These are phyloP conservation scores for Saposhnikovia divaricata DNA, from an alignment of 129 eudicot genomes.

Conservation along the genomic window DNA sequence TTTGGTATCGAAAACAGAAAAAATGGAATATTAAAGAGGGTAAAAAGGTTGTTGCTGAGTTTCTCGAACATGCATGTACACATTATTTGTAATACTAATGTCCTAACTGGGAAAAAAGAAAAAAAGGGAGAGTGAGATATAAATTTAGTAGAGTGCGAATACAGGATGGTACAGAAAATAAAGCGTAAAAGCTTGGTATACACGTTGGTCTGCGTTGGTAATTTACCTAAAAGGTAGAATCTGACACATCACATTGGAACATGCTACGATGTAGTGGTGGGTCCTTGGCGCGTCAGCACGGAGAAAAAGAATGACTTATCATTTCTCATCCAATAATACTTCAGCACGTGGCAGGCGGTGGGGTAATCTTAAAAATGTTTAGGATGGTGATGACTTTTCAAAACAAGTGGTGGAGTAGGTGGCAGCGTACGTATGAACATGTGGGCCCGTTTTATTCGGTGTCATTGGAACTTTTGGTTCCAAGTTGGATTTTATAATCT, in stretches of 20 bases:
- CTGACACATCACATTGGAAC: not conserved
- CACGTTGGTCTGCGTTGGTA: not conserved
- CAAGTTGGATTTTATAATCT: not conserved
- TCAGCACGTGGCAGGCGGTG: not conserved
- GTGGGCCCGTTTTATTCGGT: not conserved
- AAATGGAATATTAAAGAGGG: too few species aligned
- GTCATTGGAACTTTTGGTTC: not conserved
- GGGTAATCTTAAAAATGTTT: not conserved
- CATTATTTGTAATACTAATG: too few species aligned
- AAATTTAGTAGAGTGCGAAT: not conserved
- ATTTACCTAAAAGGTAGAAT: not conserved
- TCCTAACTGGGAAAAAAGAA: too few species aligned
- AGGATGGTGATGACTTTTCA: not conserved
- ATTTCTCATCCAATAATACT: not conserved
- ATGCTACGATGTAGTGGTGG: not conserved
- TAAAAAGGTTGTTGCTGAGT: not conserved
- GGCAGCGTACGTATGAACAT: not conserved
- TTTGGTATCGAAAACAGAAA: too few species aligned
- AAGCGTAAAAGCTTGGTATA: not conserved
- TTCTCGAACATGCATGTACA: not conserved
- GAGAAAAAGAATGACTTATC: not conserved
- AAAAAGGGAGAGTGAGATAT: not conserved
- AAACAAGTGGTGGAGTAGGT: conserved; percentile 7
- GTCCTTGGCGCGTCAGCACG: not conserved
- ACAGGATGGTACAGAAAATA: not conserved